Conservation (phyloP, 2,329 filamentous ascomycete genomes). For the Penicillium sp. region DNA sequence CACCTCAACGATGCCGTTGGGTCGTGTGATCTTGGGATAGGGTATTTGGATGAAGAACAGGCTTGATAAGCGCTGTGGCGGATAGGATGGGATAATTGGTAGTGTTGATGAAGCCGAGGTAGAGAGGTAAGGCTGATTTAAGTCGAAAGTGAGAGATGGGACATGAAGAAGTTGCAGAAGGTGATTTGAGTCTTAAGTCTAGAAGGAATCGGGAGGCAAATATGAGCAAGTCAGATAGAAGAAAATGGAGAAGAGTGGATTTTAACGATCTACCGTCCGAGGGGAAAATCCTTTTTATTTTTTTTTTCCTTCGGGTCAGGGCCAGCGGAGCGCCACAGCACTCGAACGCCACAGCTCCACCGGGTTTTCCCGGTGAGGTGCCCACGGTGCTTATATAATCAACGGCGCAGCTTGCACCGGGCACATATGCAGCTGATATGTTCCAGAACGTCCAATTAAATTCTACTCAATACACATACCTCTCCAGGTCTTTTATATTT, state of each 20-base stretch:
- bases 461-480: background rate
- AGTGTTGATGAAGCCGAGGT: background rate
- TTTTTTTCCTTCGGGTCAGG: conserved; percentile 8
- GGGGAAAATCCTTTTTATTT: conserved; percentile 3
- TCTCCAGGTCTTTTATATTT: background rate
- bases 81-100: background rate
- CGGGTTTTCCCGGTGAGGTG: background rate
- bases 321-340: background rate
- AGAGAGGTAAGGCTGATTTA: background rate
- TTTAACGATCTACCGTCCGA: conserved; percentile 5
- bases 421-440: conserved; percentile 1
- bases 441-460: background rate
- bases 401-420: background rate
- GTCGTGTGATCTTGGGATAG: background rate
- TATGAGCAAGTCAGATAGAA: conserved; percentile 3
- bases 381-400: background rate
- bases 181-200: conserved; percentile 1
- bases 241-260: conserved; percentile 12
- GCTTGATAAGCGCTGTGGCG: background rate
- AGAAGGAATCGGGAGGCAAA: conserved; percentile 5
- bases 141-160: background rate
- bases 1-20: background rate
- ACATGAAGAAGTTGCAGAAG: background rate
- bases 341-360: background rate
- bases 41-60: background rate